Evolutionary conservation across 768 basidiomycete species (phyloP), one percentile per base, ranked within the genome.

Genomic region (Rhodotorula taiwanensis): DNA sequence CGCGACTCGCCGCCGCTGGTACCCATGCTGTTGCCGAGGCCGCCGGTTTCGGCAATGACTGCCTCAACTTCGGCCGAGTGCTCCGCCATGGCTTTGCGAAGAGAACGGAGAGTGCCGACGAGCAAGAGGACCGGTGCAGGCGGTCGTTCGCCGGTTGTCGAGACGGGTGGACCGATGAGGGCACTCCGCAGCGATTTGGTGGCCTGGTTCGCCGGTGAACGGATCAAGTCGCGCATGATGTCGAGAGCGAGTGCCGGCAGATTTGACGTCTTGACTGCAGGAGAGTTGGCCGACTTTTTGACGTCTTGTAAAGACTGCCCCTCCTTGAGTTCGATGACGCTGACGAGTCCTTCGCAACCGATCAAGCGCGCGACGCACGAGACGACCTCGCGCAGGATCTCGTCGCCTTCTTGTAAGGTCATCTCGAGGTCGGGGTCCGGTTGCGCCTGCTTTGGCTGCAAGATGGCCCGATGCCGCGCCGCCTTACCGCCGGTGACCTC

Each of bases 141-240:
- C 20, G 60, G 55, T 1, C 59, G 59, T 2, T 55, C 28, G 4
- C 43, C 15, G 7, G 42, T 43, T 53, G 41, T 41, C 58, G 51
- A 20, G 6, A 58, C 9, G 6, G 67, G 69, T 0, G 67, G 70
- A 3, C 59, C 58, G 39, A 68, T 39, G 39, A 69, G 66, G 4
- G 62, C 61, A 5, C 25, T 42, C 7, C 72, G 63, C 5, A 73
- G 65, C 14, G 66, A 71, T 41, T 69, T 68, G 34, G 68, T 61
- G 4, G 72, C 71, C 55, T 73, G 72, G 60, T 73, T 73, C 21
- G 70, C 69, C 6, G 72, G 69, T 20, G 72, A 73, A 39, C 71
- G 69, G 33, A 73, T 60, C 27, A 73, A 56, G 55, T 72, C 72
- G 25, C 64, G 65, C 71, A 73, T 72, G 44, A 72, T 67, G 39